phyloP scores from a whole-genome alignment of 1,284 basidiomycete genomes.

The Calocybe gambosa region DNA sequence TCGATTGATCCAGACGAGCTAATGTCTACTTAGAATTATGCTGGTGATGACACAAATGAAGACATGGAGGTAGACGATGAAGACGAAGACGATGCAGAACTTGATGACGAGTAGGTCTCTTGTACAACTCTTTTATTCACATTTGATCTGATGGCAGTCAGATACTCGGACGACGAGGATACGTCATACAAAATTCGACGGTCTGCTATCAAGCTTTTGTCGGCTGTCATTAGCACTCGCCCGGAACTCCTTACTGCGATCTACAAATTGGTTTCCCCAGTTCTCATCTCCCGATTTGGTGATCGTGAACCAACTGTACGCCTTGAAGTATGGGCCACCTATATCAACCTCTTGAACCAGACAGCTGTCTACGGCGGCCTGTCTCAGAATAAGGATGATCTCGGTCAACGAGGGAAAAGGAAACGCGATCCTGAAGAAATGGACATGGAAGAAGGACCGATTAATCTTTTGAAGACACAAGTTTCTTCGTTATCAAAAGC shows the following conservation, averaged over 20 bases:
- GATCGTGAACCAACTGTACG: constrained; percentile 96
- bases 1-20: background rate
- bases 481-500: constrained; percentile 78
- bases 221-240: constrained; percentile 81
- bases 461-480: constrained; percentile 63
- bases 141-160: constrained; percentile 23
- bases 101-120: constrained; percentile 49
- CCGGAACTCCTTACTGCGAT: constrained; percentile 78
- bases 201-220: constrained; percentile 85
- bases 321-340: constrained; percentile 90
- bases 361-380: constrained; percentile 70
- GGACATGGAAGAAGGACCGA: constrained; percentile 77
- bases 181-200: constrained; percentile 98
- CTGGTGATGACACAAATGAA: constrained; percentile 79
- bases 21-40: constrained; percentile 66
- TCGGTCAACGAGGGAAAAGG: constrained; percentile 60
- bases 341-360: constrained; percentile 76
- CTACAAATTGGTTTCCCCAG: constrained; percentile 81
- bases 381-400: constrained; percentile 45
- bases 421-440: constrained; percentile 73
- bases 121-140: constrained; percentile 2
- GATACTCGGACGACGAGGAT: constrained; percentile 97
- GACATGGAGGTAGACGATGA: constrained; percentile 78
- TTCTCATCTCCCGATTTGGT: constrained; percentile 84
- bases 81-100: constrained; percentile 66